Conservation (phyloP, 371 early-diverging fungal species). For the Circinella minor region DNA sequence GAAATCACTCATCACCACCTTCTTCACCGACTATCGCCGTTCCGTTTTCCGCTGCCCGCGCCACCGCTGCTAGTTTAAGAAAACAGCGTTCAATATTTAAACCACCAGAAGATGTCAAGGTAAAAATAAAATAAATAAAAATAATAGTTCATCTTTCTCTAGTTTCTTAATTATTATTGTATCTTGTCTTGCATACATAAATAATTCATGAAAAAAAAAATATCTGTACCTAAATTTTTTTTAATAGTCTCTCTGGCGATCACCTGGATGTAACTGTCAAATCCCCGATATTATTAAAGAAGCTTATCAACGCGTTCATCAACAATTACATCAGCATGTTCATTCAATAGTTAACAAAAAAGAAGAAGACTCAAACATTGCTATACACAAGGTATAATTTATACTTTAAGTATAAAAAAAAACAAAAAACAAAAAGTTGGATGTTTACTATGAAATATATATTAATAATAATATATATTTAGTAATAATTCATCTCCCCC, state of each 20-base stretch:
- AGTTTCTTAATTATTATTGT: background rate
- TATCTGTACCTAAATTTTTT: too few relatives aligned
- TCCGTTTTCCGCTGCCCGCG: constrained; percentile 1
- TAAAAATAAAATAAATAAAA: background rate
- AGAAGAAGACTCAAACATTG: constrained; percentile 4
- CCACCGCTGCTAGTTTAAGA: background rate
- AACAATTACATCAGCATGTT: constrained; percentile 17
- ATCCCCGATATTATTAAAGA: constrained; percentile 57
- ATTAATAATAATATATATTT: background rate
- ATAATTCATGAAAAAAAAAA: background rate
- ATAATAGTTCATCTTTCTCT: too few relatives aligned
- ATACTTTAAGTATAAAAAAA: constrained; percentile 12
- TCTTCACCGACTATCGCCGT: background rate
- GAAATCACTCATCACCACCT: background rate
- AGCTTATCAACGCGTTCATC: constrained; percentile 29
- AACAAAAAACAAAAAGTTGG: background rate
- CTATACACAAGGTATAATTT: constrained; percentile 8
- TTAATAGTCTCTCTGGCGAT: constrained; percentile 39
- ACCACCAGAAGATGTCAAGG: background rate
- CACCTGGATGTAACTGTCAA: constrained; percentile 47
- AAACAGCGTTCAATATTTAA: background rate
- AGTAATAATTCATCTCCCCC: too few relatives aligned
- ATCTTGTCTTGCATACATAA: background rate
- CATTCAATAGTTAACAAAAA: constrained; percentile 17
- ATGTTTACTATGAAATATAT: constrained; percentile 12